Conservation (phyloP, 1,284 basidiomycete species). For the Ceratobasidium sp. region DNA sequence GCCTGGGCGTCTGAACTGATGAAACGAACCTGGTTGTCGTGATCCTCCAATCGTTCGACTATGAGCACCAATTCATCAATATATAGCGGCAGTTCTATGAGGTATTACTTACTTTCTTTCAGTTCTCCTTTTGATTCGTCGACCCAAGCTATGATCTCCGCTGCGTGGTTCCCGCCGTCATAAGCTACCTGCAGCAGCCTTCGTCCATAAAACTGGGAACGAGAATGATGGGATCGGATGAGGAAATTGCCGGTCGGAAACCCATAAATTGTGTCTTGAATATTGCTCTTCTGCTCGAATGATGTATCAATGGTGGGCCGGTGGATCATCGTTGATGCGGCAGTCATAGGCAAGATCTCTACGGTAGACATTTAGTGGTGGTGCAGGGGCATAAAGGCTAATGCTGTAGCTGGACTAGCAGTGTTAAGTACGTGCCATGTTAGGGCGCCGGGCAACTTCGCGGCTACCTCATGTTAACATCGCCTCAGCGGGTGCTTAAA, state of each 20-base stretch:
- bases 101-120: not conserved
- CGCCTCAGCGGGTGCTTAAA: too few relatives aligned
- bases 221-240: slow-evolving; percentile 17
- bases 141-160: slow-evolving; percentile 14
- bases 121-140: slow-evolving; percentile 8
- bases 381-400: too few relatives aligned
- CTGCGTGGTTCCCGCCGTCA: not conserved
- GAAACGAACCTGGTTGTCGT: not conserved
- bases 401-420: too few relatives aligned
- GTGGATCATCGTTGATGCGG: too few relatives aligned
- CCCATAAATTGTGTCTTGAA: not conserved
- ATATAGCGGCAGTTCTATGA: not conserved
- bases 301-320: not conserved
- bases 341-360: not conserved
- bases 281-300: not conserved
- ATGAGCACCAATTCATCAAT: not conserved
- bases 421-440: too few relatives aligned
- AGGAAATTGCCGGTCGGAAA: slow-evolving; percentile 30
- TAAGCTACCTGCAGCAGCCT: slow-evolving; percentile 6
- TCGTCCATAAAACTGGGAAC: not conserved
- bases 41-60: not conserved
- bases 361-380: too few relatives aligned
- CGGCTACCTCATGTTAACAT: too few relatives aligned
- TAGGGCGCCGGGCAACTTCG: too few relatives aligned
- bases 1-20: not conserved